Conservation (phyloP, 2,329 filamentous ascomycete species). For the Emericellopsis cladophorae region DNA sequence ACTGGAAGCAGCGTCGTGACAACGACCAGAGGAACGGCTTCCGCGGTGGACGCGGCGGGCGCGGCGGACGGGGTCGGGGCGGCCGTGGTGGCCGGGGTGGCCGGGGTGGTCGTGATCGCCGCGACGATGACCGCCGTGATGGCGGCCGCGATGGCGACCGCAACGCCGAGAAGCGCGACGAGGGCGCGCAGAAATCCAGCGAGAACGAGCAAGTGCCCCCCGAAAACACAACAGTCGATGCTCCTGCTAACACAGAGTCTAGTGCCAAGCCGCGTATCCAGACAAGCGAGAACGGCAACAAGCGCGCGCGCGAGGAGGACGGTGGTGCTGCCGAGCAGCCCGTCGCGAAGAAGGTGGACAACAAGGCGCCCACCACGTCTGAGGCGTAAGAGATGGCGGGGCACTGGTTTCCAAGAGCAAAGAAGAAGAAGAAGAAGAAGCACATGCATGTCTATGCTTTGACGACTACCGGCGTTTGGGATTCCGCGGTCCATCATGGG, state of each 20-base stretch:
- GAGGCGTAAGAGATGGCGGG: background rate
- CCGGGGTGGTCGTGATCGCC: slow-evolving; percentile 23
- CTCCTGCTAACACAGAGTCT: slow-evolving; percentile 5
- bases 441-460: background rate
- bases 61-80: slow-evolving; percentile 26
- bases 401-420: background rate
- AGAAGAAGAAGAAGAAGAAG: slow-evolving; percentile 1
- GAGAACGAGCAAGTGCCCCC: slow-evolving; percentile 11
- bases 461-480: background rate
- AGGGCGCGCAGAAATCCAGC: slow-evolving; percentile 4
- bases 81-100: slow-evolving; percentile 23
- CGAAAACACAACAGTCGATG: background rate
- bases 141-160: slow-evolving; percentile 18
- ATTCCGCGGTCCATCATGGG: background rate
- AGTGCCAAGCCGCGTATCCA: slow-evolving; percentile 26
- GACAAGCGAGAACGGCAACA: slow-evolving; percentile 26
- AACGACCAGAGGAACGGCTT: slow-evolving; percentile 49
- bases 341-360: slow-evolving; percentile 50
- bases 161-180: slow-evolving; percentile 11
- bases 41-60: slow-evolving; percentile 28
- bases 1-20: slow-evolving; percentile 54
- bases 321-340: slow-evolving; percentile 24
- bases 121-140: slow-evolving; percentile 14
- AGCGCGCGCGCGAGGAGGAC: slow-evolving; percentile 44
- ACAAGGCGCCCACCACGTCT: slow-evolving; percentile 21